These are phyloP conservation scores for Ophiostoma sp. DNA, from an alignment of 2,329 filamentous ascomycete genomes.

Conservation along the genomic window DNA sequence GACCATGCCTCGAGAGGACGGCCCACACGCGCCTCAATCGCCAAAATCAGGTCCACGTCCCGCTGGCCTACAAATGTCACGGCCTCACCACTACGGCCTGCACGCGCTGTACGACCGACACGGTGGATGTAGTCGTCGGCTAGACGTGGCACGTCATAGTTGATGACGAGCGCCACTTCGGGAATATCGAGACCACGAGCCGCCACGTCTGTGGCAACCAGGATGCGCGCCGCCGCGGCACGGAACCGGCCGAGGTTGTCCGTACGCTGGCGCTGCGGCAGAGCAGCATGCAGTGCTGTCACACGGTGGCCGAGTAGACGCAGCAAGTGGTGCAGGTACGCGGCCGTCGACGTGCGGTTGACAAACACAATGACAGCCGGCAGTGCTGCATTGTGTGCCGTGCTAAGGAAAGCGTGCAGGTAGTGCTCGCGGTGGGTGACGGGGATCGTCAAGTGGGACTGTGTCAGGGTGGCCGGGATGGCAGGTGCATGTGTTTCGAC, in stretches of 20 bases:
- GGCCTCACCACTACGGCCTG: slow-evolving; percentile 77
- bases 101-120: slow-evolving; percentile 91
- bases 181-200: slow-evolving; percentile 94
- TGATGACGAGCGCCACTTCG: slow-evolving; percentile 84
- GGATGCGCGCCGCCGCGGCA: slow-evolving; percentile 80
- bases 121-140: slow-evolving; percentile 97
- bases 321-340: slow-evolving; percentile 84
- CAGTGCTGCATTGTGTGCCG: slow-evolving; percentile 71
- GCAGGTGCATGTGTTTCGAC: slow-evolving; percentile 74
- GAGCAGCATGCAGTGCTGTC: slow-evolving; percentile 83
- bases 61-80: slow-evolving; percentile 90
- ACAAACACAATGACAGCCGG: slow-evolving; percentile 93
- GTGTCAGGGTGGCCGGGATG: slow-evolving; percentile 76
- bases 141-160: slow-evolving; percentile 94
- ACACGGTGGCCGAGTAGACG: slow-evolving; percentile 85
- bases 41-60: slow-evolving; percentile 86
- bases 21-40: slow-evolving; percentile 83
- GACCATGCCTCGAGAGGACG: slow-evolving; percentile 78
- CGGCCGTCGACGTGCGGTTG: slow-evolving; percentile 86
- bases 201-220: slow-evolving; percentile 94
- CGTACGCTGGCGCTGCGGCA: slow-evolving; percentile 80
- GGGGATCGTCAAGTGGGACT: slow-evolving; percentile 84
- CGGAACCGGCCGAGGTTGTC: slow-evolving; percentile 91
- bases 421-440: slow-evolving; percentile 95
- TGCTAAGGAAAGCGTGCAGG: slow-evolving; percentile 83